These are phyloP conservation scores for Boletus rubropictus DNA, from an alignment of 768 basidiomycete genomes.

Conservation along the genomic window DNA sequence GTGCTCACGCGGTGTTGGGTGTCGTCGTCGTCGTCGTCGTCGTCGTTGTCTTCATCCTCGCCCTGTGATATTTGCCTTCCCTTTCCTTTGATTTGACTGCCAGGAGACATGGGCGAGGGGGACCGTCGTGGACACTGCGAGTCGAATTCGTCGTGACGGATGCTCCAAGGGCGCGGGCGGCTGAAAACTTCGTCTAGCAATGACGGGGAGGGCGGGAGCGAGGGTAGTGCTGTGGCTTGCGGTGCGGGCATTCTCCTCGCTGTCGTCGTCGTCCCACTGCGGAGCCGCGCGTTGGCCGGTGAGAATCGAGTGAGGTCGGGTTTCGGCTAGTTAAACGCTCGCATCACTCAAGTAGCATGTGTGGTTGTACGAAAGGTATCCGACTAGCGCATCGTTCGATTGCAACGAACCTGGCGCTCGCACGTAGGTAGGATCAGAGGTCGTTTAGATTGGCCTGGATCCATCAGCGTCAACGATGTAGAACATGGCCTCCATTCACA, in stretches of 20 bases:
- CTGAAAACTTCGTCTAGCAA: conserved; percentile 43
- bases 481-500: too few relatives aligned
- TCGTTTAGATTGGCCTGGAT: too few relatives aligned
- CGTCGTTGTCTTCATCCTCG: conserved; percentile 17
- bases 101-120: conserved; percentile 9
- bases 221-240: conserved; percentile 20
- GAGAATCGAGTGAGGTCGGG: conserved; percentile 2
- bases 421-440: too few relatives aligned
- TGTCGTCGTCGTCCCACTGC: not conserved
- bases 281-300: not conserved
- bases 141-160: conserved; percentile 24
- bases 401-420: too few relatives aligned
- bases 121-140: conserved; percentile 16
- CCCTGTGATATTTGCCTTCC: conserved; percentile 25
- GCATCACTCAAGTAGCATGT: too few relatives aligned
- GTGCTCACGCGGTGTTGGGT: conserved; percentile 12
- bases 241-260: conserved; percentile 15
- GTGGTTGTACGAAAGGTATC: too few relatives aligned
- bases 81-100: conserved; percentile 23
- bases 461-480: too few relatives aligned
- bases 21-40: conserved; percentile 25
- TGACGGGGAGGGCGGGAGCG: conserved; percentile 35
- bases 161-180: conserved; percentile 30
- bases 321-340: conserved; percentile 44
- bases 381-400: too few relatives aligned